These are phyloP conservation scores for bread wheat (Triticum aestivum) DNA, from an alignment of 176 grass and related monocot species.

Conservation along the genomic window IWGSC_CS_RefSeq_v2.1 NC_057806.1:130427537-130428036, in stretches of 20 bases:
- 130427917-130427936: too few relatives aligned
- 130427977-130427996: background rate
- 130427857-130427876: background rate
- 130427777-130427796: conserved; percentile 13
- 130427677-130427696: conserved; percentile 46
- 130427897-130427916: background rate
- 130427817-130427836: background rate
- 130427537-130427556: conserved; percentile 17
- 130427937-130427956: too few relatives aligned
- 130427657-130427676: conserved; percentile 8
- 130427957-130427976: too few relatives aligned
- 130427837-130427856: background rate
- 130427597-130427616: conserved; percentile 42
- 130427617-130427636: conserved; percentile 32
- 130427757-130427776: background rate
- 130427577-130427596: conserved; percentile 54
- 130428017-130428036: background rate
- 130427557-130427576: conserved; percentile 30
- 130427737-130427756: conserved; percentile 34
- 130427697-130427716: conserved; percentile 1
- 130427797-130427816: conserved; percentile 1
- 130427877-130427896: background rate
- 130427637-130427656: conserved; percentile 13
- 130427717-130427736: background rate
- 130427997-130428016: background rate